Evolutionary conservation across 768 basidiomycete species (phyloP).

Genomic region (Amanita rimosa): DNA sequence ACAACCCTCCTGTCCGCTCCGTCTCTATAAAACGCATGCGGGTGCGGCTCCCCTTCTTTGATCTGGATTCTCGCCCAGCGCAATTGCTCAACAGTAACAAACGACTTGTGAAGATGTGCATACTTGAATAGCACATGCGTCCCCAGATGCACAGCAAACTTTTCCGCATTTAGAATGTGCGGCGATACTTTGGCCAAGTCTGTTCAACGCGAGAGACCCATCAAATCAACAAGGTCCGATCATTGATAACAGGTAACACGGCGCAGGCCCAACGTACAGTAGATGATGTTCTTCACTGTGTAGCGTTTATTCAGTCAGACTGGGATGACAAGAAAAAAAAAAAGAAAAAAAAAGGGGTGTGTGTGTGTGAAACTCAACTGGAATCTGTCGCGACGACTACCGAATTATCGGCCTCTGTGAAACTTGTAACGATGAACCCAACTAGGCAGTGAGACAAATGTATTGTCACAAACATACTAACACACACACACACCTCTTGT

Average conservation of each 20-base stretch:
- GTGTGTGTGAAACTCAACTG: slow-evolving; percentile 42
- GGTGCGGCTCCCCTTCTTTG: slow-evolving; percentile 35
- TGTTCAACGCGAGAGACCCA: slow-evolving; percentile 14
- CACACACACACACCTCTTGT: slow-evolving; percentile 40
- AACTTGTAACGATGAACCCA: slow-evolving; percentile 29
- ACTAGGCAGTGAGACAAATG: background rate
- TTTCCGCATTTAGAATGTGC: slow-evolving; percentile 71
- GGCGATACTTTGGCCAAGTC: slow-evolving; percentile 87
- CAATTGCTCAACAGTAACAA: slow-evolving; percentile 65
- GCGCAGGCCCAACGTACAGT: slow-evolving; percentile 27
- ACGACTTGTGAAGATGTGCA: slow-evolving; percentile 58
- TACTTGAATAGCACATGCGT: slow-evolving; percentile 77
- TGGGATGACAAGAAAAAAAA: too few relatives aligned
- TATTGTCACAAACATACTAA: slow-evolving; percentile 2
- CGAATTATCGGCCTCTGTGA: slow-evolving; percentile 81
- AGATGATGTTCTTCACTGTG: slow-evolving; percentile 59
- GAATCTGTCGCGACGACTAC: slow-evolving; percentile 89
- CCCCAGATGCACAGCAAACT: slow-evolving; percentile 81
- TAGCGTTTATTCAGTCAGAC: too few relatives aligned
- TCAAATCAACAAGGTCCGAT: background rate
- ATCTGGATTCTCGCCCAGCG: slow-evolving; percentile 76
- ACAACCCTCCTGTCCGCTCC: slow-evolving; percentile 81
- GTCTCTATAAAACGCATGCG: slow-evolving; percentile 78
- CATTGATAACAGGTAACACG: too few relatives aligned
- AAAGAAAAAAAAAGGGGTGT: too few relatives aligned